A percentile compares a stretch with the other conserved stretches of the same genome.
These are phyloP conservation scores for Termitomyces sp. DNA, from an alignment of 768 basidiomycete genomes.

Conservation along the genomic window DNA sequence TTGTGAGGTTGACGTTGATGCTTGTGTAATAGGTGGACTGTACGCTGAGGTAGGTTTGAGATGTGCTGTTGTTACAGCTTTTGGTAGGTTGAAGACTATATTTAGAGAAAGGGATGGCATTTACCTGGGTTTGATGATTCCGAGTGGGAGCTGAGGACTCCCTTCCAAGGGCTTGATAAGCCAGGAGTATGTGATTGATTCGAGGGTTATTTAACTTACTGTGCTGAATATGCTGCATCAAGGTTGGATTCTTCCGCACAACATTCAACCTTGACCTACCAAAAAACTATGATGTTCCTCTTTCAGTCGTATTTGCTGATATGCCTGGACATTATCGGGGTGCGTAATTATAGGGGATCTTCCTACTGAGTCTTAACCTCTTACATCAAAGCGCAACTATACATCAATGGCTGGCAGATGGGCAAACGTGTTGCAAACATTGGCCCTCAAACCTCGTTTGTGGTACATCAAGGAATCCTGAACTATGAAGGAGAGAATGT, in stretches of 20 bases:
- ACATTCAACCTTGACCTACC: constrained; percentile 11
- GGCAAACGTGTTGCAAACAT: constrained; percentile 15
- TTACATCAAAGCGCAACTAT: constrained; percentile 12
- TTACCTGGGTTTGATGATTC: constrained; percentile 14
- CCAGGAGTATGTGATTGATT: constrained; percentile 9
- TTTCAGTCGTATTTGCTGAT: constrained; percentile 9
- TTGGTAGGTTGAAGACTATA: background rate
- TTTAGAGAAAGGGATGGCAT: constrained; percentile 15
- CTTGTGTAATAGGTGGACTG: constrained; percentile 7
- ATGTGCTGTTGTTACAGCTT: too few species aligned
- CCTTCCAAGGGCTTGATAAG: constrained; percentile 10
- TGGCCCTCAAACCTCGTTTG: constrained; percentile 11
- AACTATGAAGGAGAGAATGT: constrained; percentile 10
- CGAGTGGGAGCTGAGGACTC: constrained; percentile 13
- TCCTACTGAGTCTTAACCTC: background rate
- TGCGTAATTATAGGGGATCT: background rate
- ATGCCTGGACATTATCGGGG: constrained; percentile 11
- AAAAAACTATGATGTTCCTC: constrained; percentile 10
- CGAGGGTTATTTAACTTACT: background rate
- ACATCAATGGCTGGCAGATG: constrained; percentile 16
- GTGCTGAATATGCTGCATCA: background rate
- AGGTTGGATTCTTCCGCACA: constrained; percentile 18
- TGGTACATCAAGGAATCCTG: constrained; percentile 13
- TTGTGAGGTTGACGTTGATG: background rate
- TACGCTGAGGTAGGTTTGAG: constrained; percentile 11